Evolutionary conservation across 2,329 filamentous ascomycete genomes (phyloP), one percentile per base, ranked within the genome.

Genomic region (Trichoderma koningiopsis): DNA sequence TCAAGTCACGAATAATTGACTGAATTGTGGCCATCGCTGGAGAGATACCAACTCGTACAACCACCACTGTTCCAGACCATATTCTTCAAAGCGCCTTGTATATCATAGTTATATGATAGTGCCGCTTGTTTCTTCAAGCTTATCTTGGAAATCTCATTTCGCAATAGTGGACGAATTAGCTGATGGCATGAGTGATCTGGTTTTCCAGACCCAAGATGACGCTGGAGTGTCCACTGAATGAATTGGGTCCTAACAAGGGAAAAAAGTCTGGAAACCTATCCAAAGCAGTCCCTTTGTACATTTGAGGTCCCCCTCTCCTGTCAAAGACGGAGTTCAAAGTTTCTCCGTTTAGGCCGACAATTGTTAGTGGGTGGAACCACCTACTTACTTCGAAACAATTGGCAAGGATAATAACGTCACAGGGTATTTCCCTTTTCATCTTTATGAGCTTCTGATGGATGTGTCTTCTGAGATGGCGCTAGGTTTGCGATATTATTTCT

Each of bases 21-120:
- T 47, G 43, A 47, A n/a, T 22, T 47, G 14, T 40, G 56, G 29
- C 56, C 56, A 59, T 59, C 33, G 22, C 22, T 27, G n/a, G 56
- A 59, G 3, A 59, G 56, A 22, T 59, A 59, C 56, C 35, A 59
- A 40, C 35, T 59, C 27, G 35, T 19, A 27, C 35, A 59, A 3
- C 56, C 56, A 4, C 56, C 35, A 22, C 56, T 59, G 40, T 59
- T 59, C 56, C 56, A 59, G 5, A 59, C 56, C 56, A 59, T 59
- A 19, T 37, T 59, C 14, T 59, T 59, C 56, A 59, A 27, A 10
- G 56, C 33, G 4, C 33, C 56, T 37, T 59, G 56, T 59, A 40
- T 59, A 11, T 27, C 56, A 13, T 59, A 4, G 43, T 47, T 47
- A 7, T 47, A 47, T 47, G n/a, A 47, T 22, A 47, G 7, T 47